Evolutionary conservation across 2,329 filamentous ascomycete species (phyloP), one percentile per base, ranked within the genome.

Genomic region (Cladophialophora immunda): DNA sequence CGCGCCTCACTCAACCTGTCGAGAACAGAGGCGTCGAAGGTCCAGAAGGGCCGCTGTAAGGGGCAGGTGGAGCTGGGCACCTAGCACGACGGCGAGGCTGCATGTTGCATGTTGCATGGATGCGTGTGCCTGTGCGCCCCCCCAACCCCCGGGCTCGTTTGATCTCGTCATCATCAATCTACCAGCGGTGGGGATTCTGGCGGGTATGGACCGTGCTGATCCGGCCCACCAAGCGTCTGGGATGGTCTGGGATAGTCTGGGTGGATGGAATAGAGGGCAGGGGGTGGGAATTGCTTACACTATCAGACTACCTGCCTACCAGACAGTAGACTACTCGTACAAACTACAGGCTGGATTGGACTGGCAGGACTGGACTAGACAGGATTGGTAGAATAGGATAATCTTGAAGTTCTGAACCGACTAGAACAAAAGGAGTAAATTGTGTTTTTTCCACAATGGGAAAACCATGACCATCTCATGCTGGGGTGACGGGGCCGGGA

Each of bases 201-300:
- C n/a, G n/a, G n/a, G n/a, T n/a, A n/a, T n/a, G n/a, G n/a, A 11
- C 15, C 11, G 15, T 38, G 30, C 9, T 9, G 30, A 9, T 32
- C 32, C 32, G 32, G 11, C 32, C 32, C 32, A 34, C 32, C 4
- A 9, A 34, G 11, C 6, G 32, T 2, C 5, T 11, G 9, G 32
- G 32, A 30, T n/a, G n/a, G n/a, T n/a, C n/a, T n/a, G n/a, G n/a
- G n/a, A n/a, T n/a, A n/a, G n/a, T n/a, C n/a, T n/a, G n/a, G n/a
- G n/a, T n/a, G n/a, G n/a, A n/a, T n/a, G n/a, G n/a, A n/a, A n/a
- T n/a, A n/a, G n/a, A n/a, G n/a, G n/a, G n/a, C n/a, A n/a, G n/a
- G n/a, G n/a, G n/a, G 38, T 41, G 38, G 38, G n/a, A 41, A 41
- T 41, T 41, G 38, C 15, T 41, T 41, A 41, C 38, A 41, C 38